phyloP scores from a whole-genome alignment of 2,329 filamentous ascomycete genomes.

The Calonectria pseudoreteaudii region DNA sequence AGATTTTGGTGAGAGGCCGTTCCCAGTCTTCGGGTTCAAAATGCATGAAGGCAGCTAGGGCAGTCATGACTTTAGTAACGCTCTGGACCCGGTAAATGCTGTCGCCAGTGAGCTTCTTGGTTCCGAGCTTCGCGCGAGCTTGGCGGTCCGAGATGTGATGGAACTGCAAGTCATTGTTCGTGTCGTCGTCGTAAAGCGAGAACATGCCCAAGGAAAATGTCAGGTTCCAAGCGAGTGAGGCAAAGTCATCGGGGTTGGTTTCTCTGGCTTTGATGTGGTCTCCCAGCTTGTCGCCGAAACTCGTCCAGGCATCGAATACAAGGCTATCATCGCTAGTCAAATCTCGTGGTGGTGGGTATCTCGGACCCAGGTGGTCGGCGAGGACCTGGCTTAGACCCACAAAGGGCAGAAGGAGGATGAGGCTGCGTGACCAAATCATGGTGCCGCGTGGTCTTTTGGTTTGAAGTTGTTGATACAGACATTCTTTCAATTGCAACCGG shows the following conservation, averaged over 20 bases:
- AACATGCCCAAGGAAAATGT: slow-evolving; percentile 31
- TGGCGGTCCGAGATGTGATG: slow-evolving; percentile 22
- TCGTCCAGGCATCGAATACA: slow-evolving; percentile 9
- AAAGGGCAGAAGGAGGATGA: not conserved
- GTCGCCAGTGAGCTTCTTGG: slow-evolving; percentile 49
- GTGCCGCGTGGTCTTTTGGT: not conserved
- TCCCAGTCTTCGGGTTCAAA: slow-evolving; percentile 25
- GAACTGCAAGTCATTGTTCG: slow-evolving; percentile 18
- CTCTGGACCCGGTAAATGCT: slow-evolving; percentile 58
- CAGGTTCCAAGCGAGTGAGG: slow-evolving; percentile 13
- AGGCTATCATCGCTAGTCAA: slow-evolving; percentile 19
- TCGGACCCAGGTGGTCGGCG: slow-evolving; percentile 20
- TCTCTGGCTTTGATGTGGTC: not conserved
- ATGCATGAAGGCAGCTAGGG: slow-evolving; percentile 48
- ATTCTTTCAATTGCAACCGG: no score
- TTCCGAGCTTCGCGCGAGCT: slow-evolving; percentile 19
- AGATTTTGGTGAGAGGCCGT: slow-evolving; percentile 27
- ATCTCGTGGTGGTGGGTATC: slow-evolving; percentile 23
- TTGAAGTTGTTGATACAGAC: not conserved
- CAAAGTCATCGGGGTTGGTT: not conserved
- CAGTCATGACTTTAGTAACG: slow-evolving; percentile 56
- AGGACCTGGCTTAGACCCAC: not conserved
- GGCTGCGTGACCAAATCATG: not conserved
- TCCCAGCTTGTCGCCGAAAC: not conserved
- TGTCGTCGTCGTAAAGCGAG: slow-evolving; percentile 25